These are phyloP conservation scores for Spinacia oleracea DNA, from an alignment of 179 eudicot genomes.

Conservation along the genomic window DNA sequence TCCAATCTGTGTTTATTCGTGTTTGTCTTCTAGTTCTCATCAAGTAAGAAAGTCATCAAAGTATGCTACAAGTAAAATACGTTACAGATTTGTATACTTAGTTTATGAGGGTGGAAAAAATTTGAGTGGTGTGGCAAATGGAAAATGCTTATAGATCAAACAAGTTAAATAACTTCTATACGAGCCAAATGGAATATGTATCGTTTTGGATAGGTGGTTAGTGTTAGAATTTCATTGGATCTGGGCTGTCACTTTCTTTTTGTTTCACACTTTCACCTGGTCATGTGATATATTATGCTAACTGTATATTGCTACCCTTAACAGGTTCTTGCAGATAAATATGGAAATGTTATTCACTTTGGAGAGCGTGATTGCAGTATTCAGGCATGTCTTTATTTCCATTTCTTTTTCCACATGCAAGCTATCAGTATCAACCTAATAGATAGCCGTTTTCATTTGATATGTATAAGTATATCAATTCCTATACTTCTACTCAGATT, in stretches of 20 bases:
- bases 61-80: neutral
- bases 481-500: no score
- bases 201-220: neutral
- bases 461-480: no score
- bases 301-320: constrained; percentile 4
- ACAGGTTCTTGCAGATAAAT: constrained; percentile 98
- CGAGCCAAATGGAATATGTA: neutral
- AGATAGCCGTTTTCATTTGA: no score
- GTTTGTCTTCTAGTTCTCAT: neutral
- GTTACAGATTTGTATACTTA: neutral
- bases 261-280: neutral
- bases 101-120: neutral
- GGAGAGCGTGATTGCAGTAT: constrained; percentile 99
- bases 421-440: no score
- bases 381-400: constrained; percentile 51
- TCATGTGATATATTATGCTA: neutral
- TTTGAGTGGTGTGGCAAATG: neutral
- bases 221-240: neutral
- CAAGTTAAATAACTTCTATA: neutral
- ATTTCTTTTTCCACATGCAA: neutral
- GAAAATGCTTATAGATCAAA: neutral
- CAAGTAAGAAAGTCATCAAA: neutral
- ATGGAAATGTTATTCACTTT: constrained; percentile 93
- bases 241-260: neutral
- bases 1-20: neutral